Base-by-base conservation (phyloP, 2,329 filamentous ascomycete species). In the Pseudonectria foliicola region DNA sequence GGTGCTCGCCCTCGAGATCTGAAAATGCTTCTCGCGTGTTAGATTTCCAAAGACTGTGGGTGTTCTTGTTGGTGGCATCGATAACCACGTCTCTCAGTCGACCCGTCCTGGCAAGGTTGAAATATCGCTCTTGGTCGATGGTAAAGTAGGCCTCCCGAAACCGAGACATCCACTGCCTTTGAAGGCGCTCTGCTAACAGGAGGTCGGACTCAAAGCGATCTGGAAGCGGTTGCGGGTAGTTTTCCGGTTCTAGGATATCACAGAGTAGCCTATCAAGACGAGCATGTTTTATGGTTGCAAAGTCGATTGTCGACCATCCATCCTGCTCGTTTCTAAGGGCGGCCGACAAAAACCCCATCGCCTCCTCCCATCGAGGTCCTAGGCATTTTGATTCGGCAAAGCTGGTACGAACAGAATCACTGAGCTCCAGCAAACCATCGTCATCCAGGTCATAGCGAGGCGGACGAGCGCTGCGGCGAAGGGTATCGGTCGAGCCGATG, bases 111-210 rank as follows among this genome's bases (percentile, higher is more conserved):
- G 58, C 48, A 14, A 73, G 49, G 2, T 52, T 43, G 5, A 44
- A 45, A 25, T 60, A 60, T n/a, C 70, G 56, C 8, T 55, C 51
- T 31, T 70, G 57, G 35, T 73, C 68, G 16, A 73, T 60, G 39
- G 61, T 57, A 39, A 66, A 63, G 36, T 66, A 71, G 6, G 56
- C 46, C n/a, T 64, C 61, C 26, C 58, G 54, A 43, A 71, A 71
- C 4, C 69, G 57, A 7, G 51, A 45, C 30, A 60, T 51, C 70
- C 69, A 73, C 25, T 51, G 41, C n/a, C 56, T 55, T 39, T 64
- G 59, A 30, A 73, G 45, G 25, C 47, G 53, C 37, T 63, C 59
- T 10, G 61, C 67, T 25, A 61, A 49, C 6, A 52, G 43, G 13
- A 57, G 46, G 38, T 66, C 58, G 15, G 55, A 50, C 13, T 54